Evolutionary conservation across 495 filamentous ascomycete genomes (phyloP), one percentile per base, ranked within the genome.

Genomic region (Niebla homalea): DNA sequence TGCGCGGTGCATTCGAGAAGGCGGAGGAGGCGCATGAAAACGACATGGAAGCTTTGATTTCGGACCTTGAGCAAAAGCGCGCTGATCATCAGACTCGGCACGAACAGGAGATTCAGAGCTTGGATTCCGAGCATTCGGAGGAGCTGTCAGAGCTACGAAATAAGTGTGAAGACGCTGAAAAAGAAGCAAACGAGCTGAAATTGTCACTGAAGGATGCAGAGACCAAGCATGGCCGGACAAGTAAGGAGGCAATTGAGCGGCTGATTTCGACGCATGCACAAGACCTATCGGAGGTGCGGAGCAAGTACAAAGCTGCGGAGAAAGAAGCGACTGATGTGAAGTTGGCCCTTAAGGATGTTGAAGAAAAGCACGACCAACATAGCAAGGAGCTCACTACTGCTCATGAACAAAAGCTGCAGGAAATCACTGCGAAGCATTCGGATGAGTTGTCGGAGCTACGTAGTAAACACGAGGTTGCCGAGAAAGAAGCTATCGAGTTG

Each of bases 1-100:
- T 37, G 26, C 45, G 45, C 4, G n/a, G 25, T 16, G 20, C 45
- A 16, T 48, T 48, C 18, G 45, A 48, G 14, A 26, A 48, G 18
- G 45, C 45, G 1, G 36, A 48, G 14, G 18, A n/a, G 18, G 45
- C 2, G n/a, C 45, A 48, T 16, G 45, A 7, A 18, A 19, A 8
- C n/a, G 45, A 48, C 36, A 36, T 48, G 45, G 36, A 48, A 18
- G 16, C 21, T n/a, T 48, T 48, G 45, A 48, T 26, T 2, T 5
- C 11, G 25, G 36, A 16, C 32, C 25, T 36, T 48, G 45, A 36
- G n/a, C 45, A 36, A 18, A 35, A 48, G 36, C 10, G 14, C 14
- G 29, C 1, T 1, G 29, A 32, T 32, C 29, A 12, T 11, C 29
- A 32, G 7, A 10, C 8, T 2, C 4, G 29, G 29, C 29, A 32